A percentile compares a stretch with the other conserved stretches of the same genome.
Conservation (phyloP, 768 basidiomycete genomes). For the Psilocybe subaeruginosa region DNA sequence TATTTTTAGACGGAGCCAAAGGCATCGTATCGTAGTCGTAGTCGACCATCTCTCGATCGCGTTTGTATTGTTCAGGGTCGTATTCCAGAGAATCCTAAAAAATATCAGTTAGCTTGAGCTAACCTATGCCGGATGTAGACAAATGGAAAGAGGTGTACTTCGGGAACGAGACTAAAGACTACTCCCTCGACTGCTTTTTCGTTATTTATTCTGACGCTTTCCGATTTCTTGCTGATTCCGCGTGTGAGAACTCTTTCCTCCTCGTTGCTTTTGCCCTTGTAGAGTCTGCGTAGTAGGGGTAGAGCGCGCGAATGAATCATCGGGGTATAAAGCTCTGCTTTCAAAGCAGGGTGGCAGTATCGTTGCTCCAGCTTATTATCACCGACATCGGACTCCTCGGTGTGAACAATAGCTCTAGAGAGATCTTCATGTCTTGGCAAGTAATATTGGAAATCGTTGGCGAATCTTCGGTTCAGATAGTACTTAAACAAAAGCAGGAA, state of each 20-base stretch:
- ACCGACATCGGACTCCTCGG: conserved; percentile 59
- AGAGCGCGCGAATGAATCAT: conserved; percentile 66
- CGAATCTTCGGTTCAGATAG: conserved; percentile 63
- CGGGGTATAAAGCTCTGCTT: conserved; percentile 69
- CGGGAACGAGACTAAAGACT: conserved; percentile 2
- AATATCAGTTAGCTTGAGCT: neutral
- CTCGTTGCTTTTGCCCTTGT: neutral
- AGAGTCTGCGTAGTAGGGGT: neutral
- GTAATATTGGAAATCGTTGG: conserved; percentile 67
- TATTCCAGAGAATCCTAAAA: conserved; percentile 2
- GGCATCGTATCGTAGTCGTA: conserved; percentile 4
- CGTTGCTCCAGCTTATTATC: conserved; percentile 71
- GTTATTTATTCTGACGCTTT: neutral
- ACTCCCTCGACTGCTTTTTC: neutral
- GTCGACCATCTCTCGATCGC: neutral
- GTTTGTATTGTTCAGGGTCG: conserved; percentile 3
- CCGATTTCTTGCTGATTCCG: neutral
- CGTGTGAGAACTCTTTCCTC: neutral
- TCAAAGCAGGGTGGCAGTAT: conserved; percentile 84
- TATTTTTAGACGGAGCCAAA: neutral
- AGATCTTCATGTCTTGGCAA: conserved; percentile 70
- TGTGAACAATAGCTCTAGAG: conserved; percentile 59
- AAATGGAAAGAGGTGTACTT: neutral
- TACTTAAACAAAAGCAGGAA: conserved; percentile 73
- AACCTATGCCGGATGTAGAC: neutral